A percentile compares a stretch with the other conserved stretches of the same genome.
Conservation (phyloP, 2,329 filamentous ascomycete genomes). For the Ophiobolus disseminans region DNA sequence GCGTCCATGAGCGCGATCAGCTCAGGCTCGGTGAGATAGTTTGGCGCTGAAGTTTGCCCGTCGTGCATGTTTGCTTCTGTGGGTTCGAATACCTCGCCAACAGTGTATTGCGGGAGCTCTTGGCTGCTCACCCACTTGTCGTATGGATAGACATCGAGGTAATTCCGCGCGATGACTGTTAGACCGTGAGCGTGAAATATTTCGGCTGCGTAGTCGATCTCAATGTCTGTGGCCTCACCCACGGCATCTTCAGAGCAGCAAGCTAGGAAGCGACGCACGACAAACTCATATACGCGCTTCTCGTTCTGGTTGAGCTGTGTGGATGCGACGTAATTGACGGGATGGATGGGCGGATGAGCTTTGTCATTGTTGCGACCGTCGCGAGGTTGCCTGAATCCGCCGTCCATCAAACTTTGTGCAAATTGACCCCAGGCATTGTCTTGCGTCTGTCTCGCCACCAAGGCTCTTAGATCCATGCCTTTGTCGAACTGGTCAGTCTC, state of each 20-base stretch:
- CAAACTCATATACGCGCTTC: slow-evolving; percentile 86
- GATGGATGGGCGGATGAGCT: slow-evolving; percentile 96
- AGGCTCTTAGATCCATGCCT: slow-evolving; percentile 79
- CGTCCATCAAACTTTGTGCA: slow-evolving; percentile 75
- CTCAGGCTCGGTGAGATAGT: slow-evolving; percentile 92
- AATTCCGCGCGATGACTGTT: slow-evolving; percentile 86
- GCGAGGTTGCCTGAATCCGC: slow-evolving; percentile 81
- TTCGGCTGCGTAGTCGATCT: slow-evolving; percentile 84
- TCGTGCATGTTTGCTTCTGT: slow-evolving; percentile 88
- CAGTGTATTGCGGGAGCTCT: slow-evolving; percentile 77
- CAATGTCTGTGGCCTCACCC: slow-evolving; percentile 83
- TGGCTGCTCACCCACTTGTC: slow-evolving; percentile 94
- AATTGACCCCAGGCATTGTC: slow-evolving; percentile 81
- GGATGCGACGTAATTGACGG: slow-evolving; percentile 80
- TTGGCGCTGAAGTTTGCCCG: slow-evolving; percentile 85
- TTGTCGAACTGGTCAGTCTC: slow-evolving; percentile 96
- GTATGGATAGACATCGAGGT: slow-evolving; percentile 93
- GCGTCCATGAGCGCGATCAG: slow-evolving; percentile 97
- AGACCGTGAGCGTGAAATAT: slow-evolving; percentile 82
- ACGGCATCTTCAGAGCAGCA: slow-evolving; percentile 95
- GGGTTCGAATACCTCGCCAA: slow-evolving; percentile 84
- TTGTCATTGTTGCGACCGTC: slow-evolving; percentile 91
- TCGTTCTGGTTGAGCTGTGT: slow-evolving; percentile 68
- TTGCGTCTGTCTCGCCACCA: slow-evolving; percentile 84
- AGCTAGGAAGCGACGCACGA: slow-evolving; percentile 88